Base-by-base conservation (phyloP, 2,329 filamentous ascomycete genomes). In the Fragosphaeria purpurea region DNA sequence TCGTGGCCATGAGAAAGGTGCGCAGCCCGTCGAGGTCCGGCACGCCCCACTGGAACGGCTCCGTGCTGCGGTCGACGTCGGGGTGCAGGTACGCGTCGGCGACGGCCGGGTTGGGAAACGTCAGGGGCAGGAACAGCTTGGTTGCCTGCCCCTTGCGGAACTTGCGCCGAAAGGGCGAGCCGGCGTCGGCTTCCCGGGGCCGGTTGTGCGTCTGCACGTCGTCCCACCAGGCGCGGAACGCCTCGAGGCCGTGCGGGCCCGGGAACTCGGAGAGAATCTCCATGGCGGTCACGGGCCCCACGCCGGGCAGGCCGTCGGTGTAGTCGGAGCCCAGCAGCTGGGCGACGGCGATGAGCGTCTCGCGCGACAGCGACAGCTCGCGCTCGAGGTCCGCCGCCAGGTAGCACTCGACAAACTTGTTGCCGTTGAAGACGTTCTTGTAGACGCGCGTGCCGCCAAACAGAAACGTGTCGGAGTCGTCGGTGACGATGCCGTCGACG, bases 391-490 rank as follows among this genome's bases (percentile, higher is more conserved):
- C 93, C 0, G 72, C 74, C 3, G 82, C 71, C 8, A 98, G 77
- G 63, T 97, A 98, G 68, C 93, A 97, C 69, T 98, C 93, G 41
- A 98, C 93, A 60, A 88, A 95, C 64, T 98, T 98, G 66, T 93
- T 93, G 60, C 88, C 85, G 67, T 96, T 98, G 74, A 98, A 98
- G 89, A 98, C 95, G 71, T 98, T 98, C 67, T 98, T 98, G 75
- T 98, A 98, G 30, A 98, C 86, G 13, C 91, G 78, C 0, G 89
- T 98, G 39, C 93, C 94, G 13, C 93, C 94, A 65, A 98, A 98
- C 1, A 98, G 77, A 62, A 98, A 98, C 1, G 85, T 94, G 71
- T 98, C 93, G 3, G 86, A 94, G 64, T 98, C 93, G 61, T 98
- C 93, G 0, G 94, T 98, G 34, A 98, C 90, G 55, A 98, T 95